Conservation (phyloP, 73 alveolate species). For the Paramecium sexaurelia region DNA sequence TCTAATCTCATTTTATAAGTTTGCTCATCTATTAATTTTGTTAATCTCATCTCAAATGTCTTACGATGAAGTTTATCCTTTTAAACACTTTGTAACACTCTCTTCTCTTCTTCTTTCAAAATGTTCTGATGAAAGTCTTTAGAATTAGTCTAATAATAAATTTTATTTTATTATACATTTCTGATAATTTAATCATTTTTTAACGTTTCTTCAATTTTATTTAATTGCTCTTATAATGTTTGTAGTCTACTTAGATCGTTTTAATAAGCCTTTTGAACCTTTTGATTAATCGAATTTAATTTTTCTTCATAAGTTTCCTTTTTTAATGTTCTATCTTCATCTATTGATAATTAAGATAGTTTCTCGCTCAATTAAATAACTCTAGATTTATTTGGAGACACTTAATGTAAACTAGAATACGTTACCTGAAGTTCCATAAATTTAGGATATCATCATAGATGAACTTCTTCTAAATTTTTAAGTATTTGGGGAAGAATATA, state of each 20-base stretch:
- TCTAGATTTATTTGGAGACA: background rate
- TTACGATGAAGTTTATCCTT: slow-evolving; percentile 42
- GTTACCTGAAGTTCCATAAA: background rate
- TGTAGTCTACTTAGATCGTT: background rate
- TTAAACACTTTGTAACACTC: background rate
- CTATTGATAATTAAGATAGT: background rate
- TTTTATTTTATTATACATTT: background rate
- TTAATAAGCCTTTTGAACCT: background rate
- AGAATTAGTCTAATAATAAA: slow-evolving; percentile 7
- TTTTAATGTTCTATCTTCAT: background rate
- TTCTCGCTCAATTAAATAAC: background rate
- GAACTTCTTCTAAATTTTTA: background rate
- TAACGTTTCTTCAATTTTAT: background rate
- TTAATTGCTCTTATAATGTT: background rate
- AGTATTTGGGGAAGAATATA: slow-evolving; percentile 6
- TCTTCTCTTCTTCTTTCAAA: background rate
- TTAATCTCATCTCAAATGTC: slow-evolving; percentile 72
- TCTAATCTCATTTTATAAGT: slow-evolving; percentile 73
- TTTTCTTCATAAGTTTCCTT: background rate
- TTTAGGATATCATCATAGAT: background rate
- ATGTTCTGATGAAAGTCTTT: background rate
- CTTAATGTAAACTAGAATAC: background rate
- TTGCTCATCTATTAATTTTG: slow-evolving; percentile 74
- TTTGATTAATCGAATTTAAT: background rate
- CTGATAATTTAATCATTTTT: background rate